Evolutionary conservation across 2,329 filamentous ascomycete species (phyloP), one percentile per base, ranked within the genome.

Genomic region (Diaporthe sp.): DNA sequence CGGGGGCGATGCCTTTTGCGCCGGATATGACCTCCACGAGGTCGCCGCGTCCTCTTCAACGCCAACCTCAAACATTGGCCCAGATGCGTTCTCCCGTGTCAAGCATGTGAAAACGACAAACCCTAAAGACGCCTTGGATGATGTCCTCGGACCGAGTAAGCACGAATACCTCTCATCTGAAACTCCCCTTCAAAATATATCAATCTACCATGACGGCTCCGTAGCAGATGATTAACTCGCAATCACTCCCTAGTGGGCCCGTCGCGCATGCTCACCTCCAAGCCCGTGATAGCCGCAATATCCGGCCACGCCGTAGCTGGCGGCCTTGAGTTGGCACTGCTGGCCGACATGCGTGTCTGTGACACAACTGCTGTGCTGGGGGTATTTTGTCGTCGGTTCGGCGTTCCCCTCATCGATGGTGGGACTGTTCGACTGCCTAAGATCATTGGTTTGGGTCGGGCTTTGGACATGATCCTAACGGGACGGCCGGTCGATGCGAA

Each of bases 401-500:
- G 88, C 1, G 87, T 89, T 0, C 87, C 87, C 5, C 79, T 89
- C 32, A 86, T 89, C 17, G 88, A 83, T 50, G 82, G 80, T 8
- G 89, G 88, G 1, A 90, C 88, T 0, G 87, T 90, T 0, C 84
- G 88, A 1, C 79, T 90, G 8, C 87, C 86, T 73, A 83, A 83
- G 1, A 83, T 89, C 58, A 80, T 91, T 30, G 89, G 89, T 0
- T 81, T 90, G 1, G 87, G 88, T 0, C 79, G 87, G 3, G 88
- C 89, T 0, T 75, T 90, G 71, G 89, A 91, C 78, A 87, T 91
- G 85, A 88, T 90, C 22, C 80, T 91, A 7, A 91, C 89, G 0
- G 89, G 89, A 0, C 81, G 88, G 0, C 77, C 84, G 0, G 86
- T 91, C 0, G 76, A 75, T 0, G 88, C 88, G 0, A 77, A 83